Percentiles rank a stretch among this genome's conserved stretches.
These are phyloP conservation scores for Podospora sp. DNA, from an alignment of 495 filamentous ascomycete species.

Conservation along the genomic window DNA sequence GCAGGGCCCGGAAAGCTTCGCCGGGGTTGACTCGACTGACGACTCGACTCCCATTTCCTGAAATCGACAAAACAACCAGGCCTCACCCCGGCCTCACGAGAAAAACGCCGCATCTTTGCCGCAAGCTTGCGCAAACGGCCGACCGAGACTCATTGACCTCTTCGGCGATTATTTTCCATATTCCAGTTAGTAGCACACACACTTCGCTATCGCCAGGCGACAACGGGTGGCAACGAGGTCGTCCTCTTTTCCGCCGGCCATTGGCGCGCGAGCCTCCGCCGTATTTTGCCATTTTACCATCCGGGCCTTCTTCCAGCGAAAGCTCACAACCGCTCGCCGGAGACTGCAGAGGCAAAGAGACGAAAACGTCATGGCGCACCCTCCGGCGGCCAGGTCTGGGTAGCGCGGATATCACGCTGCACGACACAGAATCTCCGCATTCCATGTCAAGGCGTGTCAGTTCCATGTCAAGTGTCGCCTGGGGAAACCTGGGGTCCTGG, in stretches of 20 bases:
- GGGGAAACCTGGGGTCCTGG: too few relatives aligned
- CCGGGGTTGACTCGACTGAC: not conserved
- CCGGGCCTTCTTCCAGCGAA: conserved; percentile 14
- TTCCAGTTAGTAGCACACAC: not conserved
- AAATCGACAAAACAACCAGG: not conserved
- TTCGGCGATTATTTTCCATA: not conserved
- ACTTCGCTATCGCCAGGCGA: not conserved
- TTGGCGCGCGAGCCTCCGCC: not conserved
- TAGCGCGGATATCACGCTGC: not conserved
- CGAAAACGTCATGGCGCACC: not conserved
- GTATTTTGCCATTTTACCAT: conserved; percentile 15
- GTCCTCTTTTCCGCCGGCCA: not conserved
- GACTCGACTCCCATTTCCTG: not conserved
- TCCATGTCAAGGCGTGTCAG: not conserved
- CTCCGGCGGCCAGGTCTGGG: not conserved
- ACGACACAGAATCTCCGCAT: too few relatives aligned
- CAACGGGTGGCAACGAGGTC: not conserved
- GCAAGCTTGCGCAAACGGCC: not conserved
- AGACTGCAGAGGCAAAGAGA: not conserved
- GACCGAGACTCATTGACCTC: not conserved
- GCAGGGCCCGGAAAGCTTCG: not conserved
- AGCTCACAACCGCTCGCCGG: not conserved
- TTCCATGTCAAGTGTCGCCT: not conserved
- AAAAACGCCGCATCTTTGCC: too few relatives aligned
- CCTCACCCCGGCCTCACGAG: too few relatives aligned